phyloP scores from a whole-genome alignment of 2,329 filamentous ascomycete genomes.

The Paradendryphiella salina region DNA sequence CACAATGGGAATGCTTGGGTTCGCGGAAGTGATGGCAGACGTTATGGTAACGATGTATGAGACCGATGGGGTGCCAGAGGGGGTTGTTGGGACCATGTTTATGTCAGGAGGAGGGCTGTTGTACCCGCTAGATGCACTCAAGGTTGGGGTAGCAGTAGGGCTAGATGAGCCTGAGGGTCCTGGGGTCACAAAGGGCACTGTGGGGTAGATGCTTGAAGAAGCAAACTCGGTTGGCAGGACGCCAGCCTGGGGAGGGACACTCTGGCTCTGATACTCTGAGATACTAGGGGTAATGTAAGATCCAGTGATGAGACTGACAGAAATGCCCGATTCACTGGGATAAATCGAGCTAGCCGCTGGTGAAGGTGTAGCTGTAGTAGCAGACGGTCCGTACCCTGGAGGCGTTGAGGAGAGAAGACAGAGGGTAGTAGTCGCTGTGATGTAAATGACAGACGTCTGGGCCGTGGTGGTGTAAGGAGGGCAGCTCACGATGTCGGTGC shows the following conservation, averaged over 20 bases:
- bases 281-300: conserved; percentile 1
- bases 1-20: neutral
- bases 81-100: neutral
- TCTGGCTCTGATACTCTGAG: conserved; percentile 5
- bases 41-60: neutral
- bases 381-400: conserved; percentile 16
- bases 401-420: conserved; percentile 40
- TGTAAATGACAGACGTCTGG: conserved; percentile 44
- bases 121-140: conserved; percentile 8
- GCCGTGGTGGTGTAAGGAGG: conserved; percentile 42
- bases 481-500: conserved; percentile 42
- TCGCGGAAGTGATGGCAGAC: neutral
- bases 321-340: conserved; percentile 4
- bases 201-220: conserved; percentile 5
- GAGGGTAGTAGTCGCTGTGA: conserved; percentile 50
- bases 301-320: conserved; percentile 13
- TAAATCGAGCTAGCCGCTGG: conserved; percentile 10
- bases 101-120: neutral
- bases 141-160: conserved; percentile 5
- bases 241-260: conserved; percentile 13
- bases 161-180: neutral
- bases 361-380: conserved; percentile 7
- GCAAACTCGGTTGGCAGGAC: conserved; percentile 1
- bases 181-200: neutral
- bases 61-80: neutral